Conservation (phyloP, 129 eudicot genomes). For the Erigeron canadensis region DNA sequence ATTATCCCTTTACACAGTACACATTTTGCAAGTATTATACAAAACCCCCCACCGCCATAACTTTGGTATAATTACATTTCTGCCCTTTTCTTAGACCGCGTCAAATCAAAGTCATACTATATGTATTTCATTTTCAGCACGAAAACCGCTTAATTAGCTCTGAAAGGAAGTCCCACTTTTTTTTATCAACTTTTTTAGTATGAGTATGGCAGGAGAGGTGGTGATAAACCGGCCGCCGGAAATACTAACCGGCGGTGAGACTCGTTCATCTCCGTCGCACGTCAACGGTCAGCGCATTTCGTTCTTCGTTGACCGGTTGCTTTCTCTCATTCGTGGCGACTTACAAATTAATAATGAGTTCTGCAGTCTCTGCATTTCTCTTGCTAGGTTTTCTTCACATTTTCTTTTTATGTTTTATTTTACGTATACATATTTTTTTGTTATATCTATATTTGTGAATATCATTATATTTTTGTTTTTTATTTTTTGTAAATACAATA, state of each 20-base stretch:
- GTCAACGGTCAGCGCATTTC: conserved; percentile 39
- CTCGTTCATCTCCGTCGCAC: neutral
- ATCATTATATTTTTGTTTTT: too few species aligned
- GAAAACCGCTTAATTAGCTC: too few species aligned
- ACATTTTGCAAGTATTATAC: too few species aligned
- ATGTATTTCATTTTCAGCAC: too few species aligned
- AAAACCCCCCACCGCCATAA: too few species aligned
- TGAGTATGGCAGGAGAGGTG: neutral
- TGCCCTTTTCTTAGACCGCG: too few species aligned
- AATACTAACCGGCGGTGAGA: neutral
- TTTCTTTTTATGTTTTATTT: neutral
- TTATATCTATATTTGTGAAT: neutral
- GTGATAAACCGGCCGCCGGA: neutral
- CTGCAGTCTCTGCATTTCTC: conserved; percentile 57
- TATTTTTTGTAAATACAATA: too few species aligned
- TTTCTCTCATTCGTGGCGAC: conserved; percentile 12
- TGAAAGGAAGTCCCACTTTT: too few species aligned
- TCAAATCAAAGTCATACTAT: too few species aligned
- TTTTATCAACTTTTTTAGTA: too few species aligned
- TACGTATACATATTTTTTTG: neutral
- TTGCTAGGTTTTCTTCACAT: conserved; percentile 47
- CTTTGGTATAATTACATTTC: too few species aligned
- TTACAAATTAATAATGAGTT: conserved; percentile 31
- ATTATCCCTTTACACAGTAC: too few species aligned
- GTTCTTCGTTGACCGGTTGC: conserved; percentile 42